Conservation (phyloP, 2,329 filamentous ascomycete species). For the Fusarium ramigenum region DNA sequence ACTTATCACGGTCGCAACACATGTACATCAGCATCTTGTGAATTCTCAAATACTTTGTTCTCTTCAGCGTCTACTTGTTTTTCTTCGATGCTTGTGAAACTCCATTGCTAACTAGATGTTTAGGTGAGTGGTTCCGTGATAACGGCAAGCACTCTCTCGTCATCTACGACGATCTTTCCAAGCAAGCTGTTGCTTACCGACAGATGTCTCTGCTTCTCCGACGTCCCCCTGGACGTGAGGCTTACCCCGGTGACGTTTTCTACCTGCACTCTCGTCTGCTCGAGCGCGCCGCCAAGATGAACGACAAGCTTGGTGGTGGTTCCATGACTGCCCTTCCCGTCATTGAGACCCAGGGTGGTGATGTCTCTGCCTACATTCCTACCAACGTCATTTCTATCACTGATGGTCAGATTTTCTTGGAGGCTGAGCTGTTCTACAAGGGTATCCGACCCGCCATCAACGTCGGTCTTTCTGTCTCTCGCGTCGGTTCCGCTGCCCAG, state of each 20-base stretch:
- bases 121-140: conserved; percentile 81
- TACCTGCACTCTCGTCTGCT: conserved; percentile 99
- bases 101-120: background rate
- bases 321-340: conserved; percentile 96
- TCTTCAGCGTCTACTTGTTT: background rate
- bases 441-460: conserved; percentile 99
- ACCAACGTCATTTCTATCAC: conserved; percentile 99
- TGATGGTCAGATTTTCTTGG: conserved; percentile 99
- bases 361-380: conserved; percentile 99
- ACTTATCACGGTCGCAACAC: background rate
- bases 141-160: conserved; percentile 89
- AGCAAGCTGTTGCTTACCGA: conserved; percentile 98
- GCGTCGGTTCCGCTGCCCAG: conserved; percentile 99
- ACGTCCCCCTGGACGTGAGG: conserved; percentile 98
- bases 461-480: conserved; percentile 99
- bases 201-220: conserved; percentile 99
- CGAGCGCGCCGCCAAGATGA: conserved; percentile 99
- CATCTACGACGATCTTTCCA: conserved; percentile 94
- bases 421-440: conserved; percentile 99
- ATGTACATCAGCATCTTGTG: background rate
- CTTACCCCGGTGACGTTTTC: conserved; percentile 99
- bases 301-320: conserved; percentile 91
- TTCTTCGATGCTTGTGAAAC: no score
- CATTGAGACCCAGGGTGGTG: conserved; percentile 99
- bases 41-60: background rate